Evolutionary conservation across 2,329 filamentous ascomycete genomes (phyloP).

Genomic region (Zymoseptoria pseudotritici): DNA sequence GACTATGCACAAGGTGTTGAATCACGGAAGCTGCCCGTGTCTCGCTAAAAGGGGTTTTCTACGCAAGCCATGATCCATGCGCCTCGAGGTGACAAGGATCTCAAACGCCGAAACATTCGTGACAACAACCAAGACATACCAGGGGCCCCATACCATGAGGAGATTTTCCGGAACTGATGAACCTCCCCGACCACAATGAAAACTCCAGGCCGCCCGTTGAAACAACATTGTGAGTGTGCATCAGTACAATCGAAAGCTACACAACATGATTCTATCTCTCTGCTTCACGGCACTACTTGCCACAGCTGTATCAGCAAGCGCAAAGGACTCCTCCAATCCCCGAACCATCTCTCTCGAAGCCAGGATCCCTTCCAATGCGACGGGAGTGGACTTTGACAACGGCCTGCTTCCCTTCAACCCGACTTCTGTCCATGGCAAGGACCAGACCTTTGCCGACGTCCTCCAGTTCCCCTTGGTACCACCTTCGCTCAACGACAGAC

Average conservation of each 20-base stretch:
- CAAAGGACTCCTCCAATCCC: not conserved
- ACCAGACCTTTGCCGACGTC: conserved; percentile 45
- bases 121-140: no score
- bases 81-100: no score
- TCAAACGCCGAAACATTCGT: no score
- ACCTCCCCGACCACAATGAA: not conserved
- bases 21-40: no score
- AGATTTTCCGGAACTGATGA: not conserved
- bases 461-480: conserved; percentile 41
- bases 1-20: no score
- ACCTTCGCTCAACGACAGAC: conserved; percentile 41
- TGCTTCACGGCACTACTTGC: not conserved
- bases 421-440: conserved; percentile 46
- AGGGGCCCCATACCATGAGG: not conserved
- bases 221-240: not conserved
- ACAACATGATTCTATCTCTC: not conserved
- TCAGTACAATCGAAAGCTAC: not conserved
- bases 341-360: conserved; percentile 30
- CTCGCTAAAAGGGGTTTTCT: no score
- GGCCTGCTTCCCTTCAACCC: conserved; percentile 44
- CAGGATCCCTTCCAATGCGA: conserved; percentile 36
- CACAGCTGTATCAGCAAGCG: not conserved
- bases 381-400: conserved; percentile 36
- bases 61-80: no score
- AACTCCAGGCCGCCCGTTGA: not conserved